These are phyloP conservation scores for Dothideomycetes sp. DNA, from an alignment of 2,329 filamentous ascomycete genomes.

Conservation along the genomic window DNA sequence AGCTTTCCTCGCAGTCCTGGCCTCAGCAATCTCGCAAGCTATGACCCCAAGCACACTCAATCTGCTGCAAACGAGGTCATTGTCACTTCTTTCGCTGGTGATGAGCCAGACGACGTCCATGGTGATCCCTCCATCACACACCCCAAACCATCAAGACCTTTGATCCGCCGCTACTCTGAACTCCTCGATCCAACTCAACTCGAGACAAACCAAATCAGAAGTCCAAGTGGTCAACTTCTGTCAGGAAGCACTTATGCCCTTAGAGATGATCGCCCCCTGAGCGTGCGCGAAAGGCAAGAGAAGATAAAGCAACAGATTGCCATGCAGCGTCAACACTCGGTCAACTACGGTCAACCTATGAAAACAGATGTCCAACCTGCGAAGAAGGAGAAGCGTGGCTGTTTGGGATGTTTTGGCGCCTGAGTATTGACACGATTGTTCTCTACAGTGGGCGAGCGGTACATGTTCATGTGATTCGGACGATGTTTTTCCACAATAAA, in stretches of 20 bases:
- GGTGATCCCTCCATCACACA: conserved; percentile 19
- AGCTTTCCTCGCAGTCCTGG: conserved; percentile 7
- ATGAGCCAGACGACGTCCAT: neutral
- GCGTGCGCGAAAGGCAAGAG: conserved; percentile 29
- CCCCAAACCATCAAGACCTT: conserved; percentile 18
- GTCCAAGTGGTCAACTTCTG: conserved; percentile 26
- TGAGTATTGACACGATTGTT: neutral
- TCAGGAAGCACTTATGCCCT: conserved; percentile 19
- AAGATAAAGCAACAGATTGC: conserved; percentile 18
- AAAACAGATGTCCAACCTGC: neutral
- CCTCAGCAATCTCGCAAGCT: neutral
- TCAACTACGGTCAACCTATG: neutral
- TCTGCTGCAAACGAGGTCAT: neutral
- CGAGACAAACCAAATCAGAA: conserved; percentile 19
- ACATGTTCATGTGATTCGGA: too few species aligned
- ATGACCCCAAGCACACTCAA: neutral
- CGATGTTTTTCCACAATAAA: too few species aligned
- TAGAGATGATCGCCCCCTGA: conserved; percentile 24
- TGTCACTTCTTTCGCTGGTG: conserved; percentile 2
- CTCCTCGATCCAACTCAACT: conserved; percentile 23
- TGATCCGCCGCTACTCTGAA: conserved; percentile 20
- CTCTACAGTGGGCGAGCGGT: too few species aligned
- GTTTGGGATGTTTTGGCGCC: conserved; percentile 6
- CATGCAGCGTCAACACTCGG: neutral
- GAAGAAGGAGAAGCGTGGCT: neutral